Evolutionary conservation across 2,329 filamentous ascomycete genomes (phyloP), one percentile per base, ranked within the genome.

Genomic region (Penicillium sp.): DNA sequence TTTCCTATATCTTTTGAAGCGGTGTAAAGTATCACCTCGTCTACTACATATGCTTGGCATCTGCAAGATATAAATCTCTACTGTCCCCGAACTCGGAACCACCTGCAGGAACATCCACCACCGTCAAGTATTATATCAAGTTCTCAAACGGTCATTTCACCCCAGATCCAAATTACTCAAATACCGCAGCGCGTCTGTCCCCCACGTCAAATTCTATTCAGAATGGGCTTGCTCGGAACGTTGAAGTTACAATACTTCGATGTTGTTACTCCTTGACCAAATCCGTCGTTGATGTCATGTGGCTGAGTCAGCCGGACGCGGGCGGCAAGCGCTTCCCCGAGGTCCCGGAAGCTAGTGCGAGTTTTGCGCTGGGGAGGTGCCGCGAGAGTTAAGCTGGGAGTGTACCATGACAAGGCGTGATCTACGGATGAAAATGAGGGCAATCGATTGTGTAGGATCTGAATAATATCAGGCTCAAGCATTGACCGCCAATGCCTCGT

Each of bases 251-350:
- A 19, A 35, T 13, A 22, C 46, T 16, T 8, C 11, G 30, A 11
- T 33, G 11, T 11, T 33, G 30, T 38, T 37, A 38, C n/a, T 42
- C 8, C 38, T 40, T n/a, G 40, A 43, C 30, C 46, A n/a, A 22
- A 51, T 35, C 28, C 46, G 46, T 59, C 57, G 46, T 62, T 62
- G 57, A 64, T 62, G 55, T 66, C 59, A 58, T 49, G 52, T n/a
- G 3, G 65, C 45, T 68, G 66, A 68, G 58, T 69, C 66, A 69
- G 58, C 65, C 62, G 61, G 57, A 56, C 57, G 49, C 22, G 45
- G 58, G 58, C 66, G 64, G 67, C 57, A 48, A 65, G 51, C 59
- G 57, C 57, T 69, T 62, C 51, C 64, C 67, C 65, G 66, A 67
- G 58, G 61, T 54, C 60, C 59, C 59, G 64, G 61, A 64, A 63